Percentiles rank a stretch among this genome's conserved stretches.
Evolutionary conservation across 192 early-diverging fungal species (phyloP).

Genomic region (Podila epigama): DNA sequence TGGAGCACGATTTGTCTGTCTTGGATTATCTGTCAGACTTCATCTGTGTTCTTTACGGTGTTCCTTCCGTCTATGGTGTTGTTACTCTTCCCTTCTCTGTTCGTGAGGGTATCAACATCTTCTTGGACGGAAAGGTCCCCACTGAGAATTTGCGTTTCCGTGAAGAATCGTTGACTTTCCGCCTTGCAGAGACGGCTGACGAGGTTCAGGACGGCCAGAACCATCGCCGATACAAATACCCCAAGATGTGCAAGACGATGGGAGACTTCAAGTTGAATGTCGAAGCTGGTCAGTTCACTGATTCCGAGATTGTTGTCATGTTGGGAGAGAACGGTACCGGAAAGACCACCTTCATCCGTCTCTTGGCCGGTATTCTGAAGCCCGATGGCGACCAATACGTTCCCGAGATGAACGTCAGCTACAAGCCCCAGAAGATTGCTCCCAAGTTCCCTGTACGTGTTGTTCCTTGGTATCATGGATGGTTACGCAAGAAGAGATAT

Average conservation of each 20-base stretch:
- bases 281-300: conserved; percentile 85
- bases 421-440: conserved; percentile 99
- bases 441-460: conserved; percentile 77
- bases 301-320: conserved; percentile 98
- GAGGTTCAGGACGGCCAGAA: conserved; percentile 71
- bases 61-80: conserved; percentile 95
- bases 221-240: conserved; percentile 83
- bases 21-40: conserved; percentile 98
- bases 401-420: conserved; percentile 88
- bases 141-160: conserved; percentile 99
- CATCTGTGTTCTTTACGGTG: conserved; percentile 98
- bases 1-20: conserved; percentile 99
- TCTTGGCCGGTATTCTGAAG: conserved; percentile 85
- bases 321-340: conserved; percentile 98
- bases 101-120: conserved; percentile 98
- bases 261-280: conserved; percentile 86
- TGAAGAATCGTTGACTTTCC: conserved; percentile 93
- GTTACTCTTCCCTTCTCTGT: conserved; percentile 97
- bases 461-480: background rate
- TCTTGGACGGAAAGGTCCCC: conserved; percentile 95
- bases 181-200: conserved; percentile 89
- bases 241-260: conserved; percentile 85
- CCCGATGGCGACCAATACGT: conserved; percentile 82
- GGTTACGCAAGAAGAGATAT: background rate
- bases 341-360: conserved; percentile 96